Conservation (phyloP, 257 asterid genomes). For the Galeopsis tetrahit region DNA sequence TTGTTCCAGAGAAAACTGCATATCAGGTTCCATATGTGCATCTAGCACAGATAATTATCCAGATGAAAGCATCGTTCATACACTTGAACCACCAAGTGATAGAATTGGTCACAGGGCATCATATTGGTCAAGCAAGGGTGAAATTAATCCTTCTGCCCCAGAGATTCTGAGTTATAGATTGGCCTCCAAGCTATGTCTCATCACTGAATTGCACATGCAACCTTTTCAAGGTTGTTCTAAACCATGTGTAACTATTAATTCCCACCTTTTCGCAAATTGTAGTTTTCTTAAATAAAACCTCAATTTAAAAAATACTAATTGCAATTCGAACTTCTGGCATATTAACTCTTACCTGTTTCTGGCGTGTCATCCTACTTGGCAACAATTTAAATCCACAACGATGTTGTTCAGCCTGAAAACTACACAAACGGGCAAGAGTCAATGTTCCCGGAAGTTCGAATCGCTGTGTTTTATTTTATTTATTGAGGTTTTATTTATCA, state of each 20-base stretch:
- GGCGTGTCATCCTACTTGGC: too few relatives aligned
- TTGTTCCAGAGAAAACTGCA: slow-evolving; percentile 47
- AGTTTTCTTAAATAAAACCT: too few relatives aligned
- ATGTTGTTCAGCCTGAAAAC: too few relatives aligned
- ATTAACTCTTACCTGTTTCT: too few relatives aligned
- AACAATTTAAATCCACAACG: too few relatives aligned
- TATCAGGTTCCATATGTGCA: slow-evolving; percentile 67
- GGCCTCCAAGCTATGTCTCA: slow-evolving; percentile 58
- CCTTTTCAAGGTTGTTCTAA: slow-evolving; percentile 75
- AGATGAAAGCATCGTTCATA: slow-evolving; percentile 70
- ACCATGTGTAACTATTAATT: slow-evolving; percentile 13
- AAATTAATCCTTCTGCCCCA: slow-evolving; percentile 50
- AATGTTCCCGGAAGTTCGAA: too few relatives aligned
- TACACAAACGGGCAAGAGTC: too few relatives aligned
- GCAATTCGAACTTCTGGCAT: too few relatives aligned
- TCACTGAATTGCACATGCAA: slow-evolving; percentile 69
- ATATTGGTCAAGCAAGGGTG: slow-evolving; percentile 91
- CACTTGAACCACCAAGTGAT: slow-evolving; percentile 55
- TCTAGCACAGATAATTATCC: slow-evolving; percentile 86
- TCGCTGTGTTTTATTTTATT: too few relatives aligned
- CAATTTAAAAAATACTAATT: too few relatives aligned
- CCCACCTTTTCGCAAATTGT: too few relatives aligned
- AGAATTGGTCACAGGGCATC: slow-evolving; percentile 62
- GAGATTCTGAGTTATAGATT: slow-evolving; percentile 67
- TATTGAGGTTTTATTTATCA: too few relatives aligned